These are phyloP conservation scores for Epichloe elymi DNA, from an alignment of 2,329 filamentous ascomycete genomes.

Conservation along the genomic window DNA sequence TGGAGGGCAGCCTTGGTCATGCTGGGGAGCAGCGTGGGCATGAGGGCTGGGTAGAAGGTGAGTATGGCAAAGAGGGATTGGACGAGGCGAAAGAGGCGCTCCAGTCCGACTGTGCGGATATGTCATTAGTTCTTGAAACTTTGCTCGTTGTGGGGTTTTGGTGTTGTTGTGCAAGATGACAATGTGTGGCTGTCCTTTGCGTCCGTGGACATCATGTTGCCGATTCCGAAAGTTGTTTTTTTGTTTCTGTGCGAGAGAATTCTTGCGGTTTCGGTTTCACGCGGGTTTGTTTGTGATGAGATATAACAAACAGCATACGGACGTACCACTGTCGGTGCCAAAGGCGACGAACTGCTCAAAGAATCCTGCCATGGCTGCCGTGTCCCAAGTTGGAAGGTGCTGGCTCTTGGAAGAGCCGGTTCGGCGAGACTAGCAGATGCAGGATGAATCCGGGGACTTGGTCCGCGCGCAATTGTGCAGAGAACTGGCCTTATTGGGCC, in stretches of 20 bases:
- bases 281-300: not conserved
- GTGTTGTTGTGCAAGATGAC: not conserved
- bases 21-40: slow-evolving; percentile 19
- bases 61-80: slow-evolving; percentile 39
- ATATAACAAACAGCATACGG: slow-evolving; percentile 6
- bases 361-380: slow-evolving; percentile 13
- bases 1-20: slow-evolving; percentile 12
- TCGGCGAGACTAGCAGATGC: too few relatives aligned
- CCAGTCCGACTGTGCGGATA: slow-evolving; percentile 37
- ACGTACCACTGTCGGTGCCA: slow-evolving; percentile 34
- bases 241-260: not conserved
- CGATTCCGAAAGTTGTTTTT: not conserved
- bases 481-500: too few relatives aligned
- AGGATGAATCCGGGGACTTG: too few relatives aligned
- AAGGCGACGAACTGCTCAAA: slow-evolving; percentile 28
- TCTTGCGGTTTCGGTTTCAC: too few relatives aligned
- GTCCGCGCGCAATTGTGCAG: too few relatives aligned
- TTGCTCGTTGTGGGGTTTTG: not conserved
- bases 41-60: slow-evolving; percentile 28
- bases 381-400: too few relatives aligned
- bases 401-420: too few relatives aligned
- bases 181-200: too few relatives aligned
- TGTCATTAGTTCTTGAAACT: not conserved
- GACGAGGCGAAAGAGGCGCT: slow-evolving; percentile 45
- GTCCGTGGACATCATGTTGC: too few relatives aligned